phyloP scores from a whole-genome alignment of 2,329 filamentous ascomycete genomes.

The Venturia aucupariae region DNA sequence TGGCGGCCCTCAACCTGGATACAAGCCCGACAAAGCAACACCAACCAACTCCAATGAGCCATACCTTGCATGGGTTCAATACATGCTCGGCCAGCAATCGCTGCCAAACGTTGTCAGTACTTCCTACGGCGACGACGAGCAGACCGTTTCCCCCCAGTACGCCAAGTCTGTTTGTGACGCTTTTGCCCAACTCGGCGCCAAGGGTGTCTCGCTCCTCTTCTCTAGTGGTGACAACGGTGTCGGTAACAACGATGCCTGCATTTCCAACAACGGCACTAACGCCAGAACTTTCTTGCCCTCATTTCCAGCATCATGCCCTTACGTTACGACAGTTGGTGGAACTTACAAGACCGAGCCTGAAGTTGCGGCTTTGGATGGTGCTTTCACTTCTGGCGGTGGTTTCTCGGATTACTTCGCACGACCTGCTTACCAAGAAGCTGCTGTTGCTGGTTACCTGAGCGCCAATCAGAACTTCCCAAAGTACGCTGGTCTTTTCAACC shows the following conservation, averaged over 20 bases:
- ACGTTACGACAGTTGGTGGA: slow-evolving; percentile 37
- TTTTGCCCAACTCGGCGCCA: slow-evolving; percentile 32
- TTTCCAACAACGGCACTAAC: slow-evolving; percentile 34
- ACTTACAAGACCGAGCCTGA: slow-evolving; percentile 22
- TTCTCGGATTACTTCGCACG: slow-evolving; percentile 36
- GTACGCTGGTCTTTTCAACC: slow-evolving; percentile 12
- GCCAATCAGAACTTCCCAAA: slow-evolving; percentile 9
- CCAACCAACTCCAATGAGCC: slow-evolving; percentile 39
- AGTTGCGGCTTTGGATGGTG: slow-evolving; percentile 17
- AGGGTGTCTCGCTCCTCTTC: slow-evolving; percentile 32
- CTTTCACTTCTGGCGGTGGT: slow-evolving; percentile 27
- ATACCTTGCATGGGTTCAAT: slow-evolving; percentile 31
- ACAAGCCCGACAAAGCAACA: neutral
- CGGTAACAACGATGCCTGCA: slow-evolving; percentile 25
- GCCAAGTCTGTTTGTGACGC: slow-evolving; percentile 31
- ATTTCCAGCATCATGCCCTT: slow-evolving; percentile 40
- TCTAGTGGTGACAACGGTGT: slow-evolving; percentile 32
- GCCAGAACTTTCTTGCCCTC: slow-evolving; percentile 31
- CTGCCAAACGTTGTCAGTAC: slow-evolving; percentile 31
- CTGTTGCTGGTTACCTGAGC: slow-evolving; percentile 8
- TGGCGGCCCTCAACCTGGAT: slow-evolving; percentile 9
- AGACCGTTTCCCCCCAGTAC: slow-evolving; percentile 29
- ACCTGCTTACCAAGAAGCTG: slow-evolving; percentile 13
- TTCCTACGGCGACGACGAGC: slow-evolving; percentile 33
- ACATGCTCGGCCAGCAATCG: slow-evolving; percentile 25